Percentiles rank a stretch among this genome's conserved stretches.
These are phyloP conservation scores for Penicillium paxilli DNA, from an alignment of 495 filamentous ascomycete species.

Conservation along the genomic window DNA sequence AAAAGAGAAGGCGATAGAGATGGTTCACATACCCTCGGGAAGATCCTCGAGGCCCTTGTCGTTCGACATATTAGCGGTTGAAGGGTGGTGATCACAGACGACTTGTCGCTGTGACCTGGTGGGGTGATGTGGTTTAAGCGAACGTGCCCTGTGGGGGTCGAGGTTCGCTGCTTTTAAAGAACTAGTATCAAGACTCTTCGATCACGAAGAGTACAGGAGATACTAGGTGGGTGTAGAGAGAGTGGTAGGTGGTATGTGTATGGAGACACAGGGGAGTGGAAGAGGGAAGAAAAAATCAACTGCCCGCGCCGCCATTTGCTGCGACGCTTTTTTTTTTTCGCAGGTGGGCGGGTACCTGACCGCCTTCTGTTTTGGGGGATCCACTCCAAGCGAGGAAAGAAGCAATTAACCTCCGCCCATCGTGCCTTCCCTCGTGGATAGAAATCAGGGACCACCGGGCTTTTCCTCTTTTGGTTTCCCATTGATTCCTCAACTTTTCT, in stretches of 20 bases:
- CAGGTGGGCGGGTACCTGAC: slow-evolving; percentile 15
- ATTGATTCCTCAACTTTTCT: neutral
- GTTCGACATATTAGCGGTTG: slow-evolving; percentile 86
- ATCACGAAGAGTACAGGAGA: slow-evolving; percentile 26
- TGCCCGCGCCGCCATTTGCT: slow-evolving; percentile 25
- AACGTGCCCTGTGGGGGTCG: slow-evolving; percentile 33
- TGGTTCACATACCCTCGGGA: slow-evolving; percentile 68
- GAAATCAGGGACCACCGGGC: neutral
- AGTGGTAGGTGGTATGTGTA: slow-evolving; percentile 29
- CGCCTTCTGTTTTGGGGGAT: slow-evolving; percentile 15
- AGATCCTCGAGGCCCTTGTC: slow-evolving; percentile 97
- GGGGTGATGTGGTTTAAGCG: slow-evolving; percentile 46
- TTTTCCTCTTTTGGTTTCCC: neutral
- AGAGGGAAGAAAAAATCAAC: slow-evolving; percentile 34
- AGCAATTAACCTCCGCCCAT: neutral
- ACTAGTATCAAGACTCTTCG: slow-evolving; percentile 48
- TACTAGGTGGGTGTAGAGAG: slow-evolving; percentile 28
- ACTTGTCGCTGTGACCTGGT: slow-evolving; percentile 57
- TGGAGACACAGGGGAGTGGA: slow-evolving; percentile 39
- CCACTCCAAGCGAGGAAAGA: slow-evolving; percentile 14
- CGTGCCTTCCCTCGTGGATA: neutral
- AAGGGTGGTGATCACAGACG: slow-evolving; percentile 68
- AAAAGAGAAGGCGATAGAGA: neutral
- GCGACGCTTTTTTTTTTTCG: slow-evolving; percentile 41
- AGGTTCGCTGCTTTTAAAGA: slow-evolving; percentile 19